A percentile compares a stretch with the other conserved stretches of the same genome.
Evolutionary conservation across 148 eudicot species (phyloP).

Genomic region (Diospyros lotus): DNA sequence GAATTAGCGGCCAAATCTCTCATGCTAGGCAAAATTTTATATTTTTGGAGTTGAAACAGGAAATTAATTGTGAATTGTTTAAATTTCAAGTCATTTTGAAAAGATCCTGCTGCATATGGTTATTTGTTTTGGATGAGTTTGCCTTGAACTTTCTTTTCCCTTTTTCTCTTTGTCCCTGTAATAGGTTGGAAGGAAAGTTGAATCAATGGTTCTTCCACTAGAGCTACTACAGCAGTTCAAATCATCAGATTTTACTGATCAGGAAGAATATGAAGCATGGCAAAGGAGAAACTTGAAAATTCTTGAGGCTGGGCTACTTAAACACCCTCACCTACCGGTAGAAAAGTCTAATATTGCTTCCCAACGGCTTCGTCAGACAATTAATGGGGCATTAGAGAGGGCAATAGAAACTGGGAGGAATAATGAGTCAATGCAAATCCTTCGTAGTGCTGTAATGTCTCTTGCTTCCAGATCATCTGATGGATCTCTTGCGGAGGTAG

Average conservation of each 20-base stretch:
- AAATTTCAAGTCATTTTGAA: background rate
- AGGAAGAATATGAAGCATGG: constrained; percentile 81
- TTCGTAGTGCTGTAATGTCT: constrained; percentile 75
- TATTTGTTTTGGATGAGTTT: background rate
- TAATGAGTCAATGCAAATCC: constrained; percentile 84
- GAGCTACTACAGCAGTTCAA: constrained; percentile 93
- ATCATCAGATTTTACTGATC: constrained; percentile 77
- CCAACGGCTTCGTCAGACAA: constrained; percentile 64
- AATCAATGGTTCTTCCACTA: constrained; percentile 80
- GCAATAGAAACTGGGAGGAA: constrained; percentile 91
- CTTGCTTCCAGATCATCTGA: constrained; percentile 77
- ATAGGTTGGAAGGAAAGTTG: constrained; percentile 82
- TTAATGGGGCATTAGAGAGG: constrained; percentile 72
- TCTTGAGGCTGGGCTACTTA: constrained; percentile 91
- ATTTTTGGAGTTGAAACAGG: background rate
- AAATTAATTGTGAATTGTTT: background rate
- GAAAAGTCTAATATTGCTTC: constrained; percentile 71
- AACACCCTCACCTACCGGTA: constrained; percentile 70
- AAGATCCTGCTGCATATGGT: no score
- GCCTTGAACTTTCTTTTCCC: background rate
- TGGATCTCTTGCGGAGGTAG: constrained; percentile 60
- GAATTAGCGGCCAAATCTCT: background rate
- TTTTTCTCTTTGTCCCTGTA: constrained; percentile 11
- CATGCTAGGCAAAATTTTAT: background rate
- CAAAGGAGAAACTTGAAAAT: constrained; percentile 76